A percentile compares a stretch with the other conserved stretches of the same genome.
phyloP scores from a whole-genome alignment of 2,329 filamentous ascomycete genomes.

The Penicillium sclerotigenum region DNA sequence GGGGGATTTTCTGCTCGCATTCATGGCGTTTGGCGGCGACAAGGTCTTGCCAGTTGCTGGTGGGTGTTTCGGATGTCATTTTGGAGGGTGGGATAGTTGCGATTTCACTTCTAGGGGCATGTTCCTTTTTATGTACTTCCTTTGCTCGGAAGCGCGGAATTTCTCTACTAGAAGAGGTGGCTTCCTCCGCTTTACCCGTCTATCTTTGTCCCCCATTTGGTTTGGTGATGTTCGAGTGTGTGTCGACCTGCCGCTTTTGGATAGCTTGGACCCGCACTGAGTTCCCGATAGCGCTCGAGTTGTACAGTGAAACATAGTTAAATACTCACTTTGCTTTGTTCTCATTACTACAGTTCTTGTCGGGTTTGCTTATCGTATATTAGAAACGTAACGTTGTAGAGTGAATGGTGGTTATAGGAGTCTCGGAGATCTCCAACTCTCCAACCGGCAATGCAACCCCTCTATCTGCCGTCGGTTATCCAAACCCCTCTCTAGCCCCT shows the following conservation, averaged over 20 bases:
- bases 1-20: slow-evolving; percentile 31
- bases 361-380: not conserved
- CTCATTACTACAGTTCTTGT: not conserved
- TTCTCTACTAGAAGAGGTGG: not conserved
- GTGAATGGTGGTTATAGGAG: not conserved
- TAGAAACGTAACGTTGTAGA: not conserved
- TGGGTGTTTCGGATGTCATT: slow-evolving; percentile 5
- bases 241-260: slow-evolving; percentile 20
- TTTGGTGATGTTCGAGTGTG: not conserved
- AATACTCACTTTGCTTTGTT: not conserved
- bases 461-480: not conserved
- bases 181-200: not conserved
- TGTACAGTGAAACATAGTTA: not conserved
- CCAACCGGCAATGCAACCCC: not conserved
- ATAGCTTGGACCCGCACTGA: not conserved
- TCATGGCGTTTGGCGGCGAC: slow-evolving; percentile 30
- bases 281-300: not conserved
- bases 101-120: not conserved
- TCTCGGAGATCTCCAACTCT: not conserved
- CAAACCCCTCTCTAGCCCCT: no score
- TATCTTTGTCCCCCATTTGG: not conserved
- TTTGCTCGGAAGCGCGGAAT: not conserved
- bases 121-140: not conserved
- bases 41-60: slow-evolving; percentile 19
- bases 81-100: not conserved